Evolutionary conservation across 2,329 filamentous ascomycete genomes (phyloP).

Genomic region (Myriosclerotinia scirpicola): DNA sequence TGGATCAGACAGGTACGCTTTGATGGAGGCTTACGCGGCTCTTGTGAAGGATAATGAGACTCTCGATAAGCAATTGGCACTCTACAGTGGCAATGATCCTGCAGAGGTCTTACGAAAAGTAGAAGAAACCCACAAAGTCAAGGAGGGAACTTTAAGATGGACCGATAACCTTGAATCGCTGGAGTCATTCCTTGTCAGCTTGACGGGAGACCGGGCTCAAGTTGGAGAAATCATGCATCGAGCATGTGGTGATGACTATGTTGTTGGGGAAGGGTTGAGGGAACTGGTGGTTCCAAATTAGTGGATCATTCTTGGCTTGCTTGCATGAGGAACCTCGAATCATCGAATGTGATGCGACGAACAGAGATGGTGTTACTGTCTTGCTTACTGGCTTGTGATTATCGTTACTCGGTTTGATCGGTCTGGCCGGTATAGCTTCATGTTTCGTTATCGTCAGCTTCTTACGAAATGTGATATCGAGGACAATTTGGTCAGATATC

Average conservation of each 20-base stretch:
- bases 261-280: slow-evolving; percentile 48
- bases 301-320: slow-evolving; percentile 5
- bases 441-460: slow-evolving; percentile 8
- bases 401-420: slow-evolving; percentile 8
- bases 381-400: slow-evolving; percentile 15
- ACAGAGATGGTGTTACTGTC: slow-evolving; percentile 3
- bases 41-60: slow-evolving; percentile 36
- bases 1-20: slow-evolving; percentile 34
- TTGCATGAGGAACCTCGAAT: slow-evolving; percentile 22
- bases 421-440: slow-evolving; percentile 20
- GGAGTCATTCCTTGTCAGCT: slow-evolving; percentile 35
- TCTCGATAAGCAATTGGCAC: slow-evolving; percentile 39
- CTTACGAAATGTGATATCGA: slow-evolving; percentile 2
- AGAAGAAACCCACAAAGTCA: slow-evolving; percentile 37
- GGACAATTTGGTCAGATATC: slow-evolving; percentile 15
- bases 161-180: slow-evolving; percentile 41
- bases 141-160: slow-evolving; percentile 37
- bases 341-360: not conserved
- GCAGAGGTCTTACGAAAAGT: slow-evolving; percentile 36
- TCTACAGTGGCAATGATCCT: slow-evolving; percentile 40
- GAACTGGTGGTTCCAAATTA: slow-evolving; percentile 37
- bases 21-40: slow-evolving; percentile 35
- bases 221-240: slow-evolving; percentile 41
- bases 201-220: slow-evolving; percentile 41
- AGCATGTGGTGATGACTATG: slow-evolving; percentile 50